phyloP scores from a whole-genome alignment of 306 rosid species.

The Trifolium pratense region DNA sequence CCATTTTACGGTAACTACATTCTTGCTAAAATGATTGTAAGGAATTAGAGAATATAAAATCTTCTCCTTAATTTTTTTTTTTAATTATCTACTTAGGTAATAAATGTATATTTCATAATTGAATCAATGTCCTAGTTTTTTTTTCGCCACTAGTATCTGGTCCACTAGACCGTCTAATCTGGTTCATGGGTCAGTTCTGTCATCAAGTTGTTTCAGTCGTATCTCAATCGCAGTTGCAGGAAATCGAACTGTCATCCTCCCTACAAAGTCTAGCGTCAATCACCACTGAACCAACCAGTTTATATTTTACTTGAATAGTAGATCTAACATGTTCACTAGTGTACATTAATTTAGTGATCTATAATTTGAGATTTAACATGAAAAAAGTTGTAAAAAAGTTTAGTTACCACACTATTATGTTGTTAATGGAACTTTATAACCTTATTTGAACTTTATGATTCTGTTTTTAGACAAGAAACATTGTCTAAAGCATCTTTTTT shows the following conservation, averaged over 20 bases:
- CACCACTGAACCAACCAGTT: too few species aligned
- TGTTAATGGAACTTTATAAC: slow-evolving; percentile 36
- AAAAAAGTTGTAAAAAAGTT: background rate
- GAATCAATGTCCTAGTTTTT: background rate
- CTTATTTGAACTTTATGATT: slow-evolving; percentile 36
- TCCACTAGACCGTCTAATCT: too few species aligned
- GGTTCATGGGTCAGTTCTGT: too few species aligned
- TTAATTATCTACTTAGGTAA: too few species aligned
- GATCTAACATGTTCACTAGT: slow-evolving; percentile 22
- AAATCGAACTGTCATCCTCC: too few species aligned
- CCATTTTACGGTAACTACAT: slow-evolving; percentile 34
- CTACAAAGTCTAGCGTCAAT: too few species aligned
- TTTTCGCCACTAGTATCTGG: too few species aligned
- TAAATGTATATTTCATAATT: background rate
- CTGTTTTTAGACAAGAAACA: slow-evolving; percentile 15
- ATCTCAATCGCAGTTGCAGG: too few species aligned
- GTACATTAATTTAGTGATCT: slow-evolving; percentile 16
- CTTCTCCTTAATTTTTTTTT: too few species aligned
- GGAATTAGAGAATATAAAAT: slow-evolving; percentile 35
- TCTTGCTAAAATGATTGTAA: slow-evolving; percentile 39
- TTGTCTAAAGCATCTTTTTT: slow-evolving; percentile 35
- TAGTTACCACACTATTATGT: slow-evolving; percentile 9
- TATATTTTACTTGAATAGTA: slow-evolving; percentile 13
- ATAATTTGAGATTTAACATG: slow-evolving; percentile 21
- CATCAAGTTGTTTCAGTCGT: too few species aligned